Base-by-base conservation (phyloP, 2,329 filamentous ascomycete genomes). In the Pyrenochaeta sp. region DNA sequence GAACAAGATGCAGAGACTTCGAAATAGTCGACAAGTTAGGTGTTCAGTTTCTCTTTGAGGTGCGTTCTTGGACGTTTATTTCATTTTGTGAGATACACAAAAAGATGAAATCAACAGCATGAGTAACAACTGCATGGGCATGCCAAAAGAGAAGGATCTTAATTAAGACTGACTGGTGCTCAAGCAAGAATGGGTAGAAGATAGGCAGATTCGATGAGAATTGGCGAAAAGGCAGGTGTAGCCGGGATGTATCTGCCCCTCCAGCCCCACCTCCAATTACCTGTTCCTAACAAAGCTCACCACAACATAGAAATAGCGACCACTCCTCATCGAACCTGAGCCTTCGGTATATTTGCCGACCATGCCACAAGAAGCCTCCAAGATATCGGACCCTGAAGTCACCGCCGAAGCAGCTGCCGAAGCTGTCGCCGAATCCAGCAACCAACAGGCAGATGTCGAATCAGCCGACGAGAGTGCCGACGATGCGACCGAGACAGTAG, bases 341-440 rank as follows among this genome's bases (percentile, higher is more conserved):
- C 35, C 49, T 17, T 7, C 12, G 77, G 46, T 73, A 20, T 12
- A 6, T n/a, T 27, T 45, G 14, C 48, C 40, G 39, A 54, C 35
- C 27, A 75, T 75, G 73, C 71, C 73, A 21, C 72, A 74, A 37
- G 65, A 89, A 73, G 83, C 88, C 71, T 88, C 87, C 39, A 90
- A 89, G 68, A 79, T 83, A 51, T 79, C 82, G 56, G 85, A 88
- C 56, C 77, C 80, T 60, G 72, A 78, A 54, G 74, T 77, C 60
- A 80, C 81, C 66, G 79, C 82, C 61, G 78, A 82, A 62, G 78
- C 78, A 42, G 71, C 75, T 14, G 75, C 80, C 60, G 78, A 81
- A 52, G 68, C 70, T 29, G 63, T 74, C 54, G 69, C 71, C 51
- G 72, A 76, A 56, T 61, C 68, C 35, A 71, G 68, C 51, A 63